Evolutionary conservation across 2,329 filamentous ascomycete genomes (phyloP).

Genomic region (Cytospora piceae): DNA sequence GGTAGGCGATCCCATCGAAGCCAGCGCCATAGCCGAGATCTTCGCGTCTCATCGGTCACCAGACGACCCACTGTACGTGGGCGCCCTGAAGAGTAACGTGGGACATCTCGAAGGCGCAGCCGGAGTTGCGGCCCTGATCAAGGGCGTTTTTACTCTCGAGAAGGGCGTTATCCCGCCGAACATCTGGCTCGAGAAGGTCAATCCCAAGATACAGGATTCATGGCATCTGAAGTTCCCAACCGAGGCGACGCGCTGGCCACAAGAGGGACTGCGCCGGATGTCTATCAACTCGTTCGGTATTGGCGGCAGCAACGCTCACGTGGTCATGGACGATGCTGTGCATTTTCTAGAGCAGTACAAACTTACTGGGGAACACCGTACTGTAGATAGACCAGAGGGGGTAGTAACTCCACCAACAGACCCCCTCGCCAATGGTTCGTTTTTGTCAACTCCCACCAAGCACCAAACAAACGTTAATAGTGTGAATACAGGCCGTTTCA

Average conservation of each 20-base stretch:
- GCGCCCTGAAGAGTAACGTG: slow-evolving; percentile 37
- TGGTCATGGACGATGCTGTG: slow-evolving; percentile 24
- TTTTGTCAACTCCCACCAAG: background rate
- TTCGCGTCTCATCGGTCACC: slow-evolving; percentile 22
- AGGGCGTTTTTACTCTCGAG: slow-evolving; percentile 34
- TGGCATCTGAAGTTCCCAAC: slow-evolving; percentile 32
- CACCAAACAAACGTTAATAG: background rate
- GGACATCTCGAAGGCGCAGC: slow-evolving; percentile 36
- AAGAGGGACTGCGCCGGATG: slow-evolving; percentile 33
- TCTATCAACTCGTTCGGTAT: slow-evolving; percentile 40
- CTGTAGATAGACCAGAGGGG: slow-evolving; percentile 32
- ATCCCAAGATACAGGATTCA: slow-evolving; percentile 33
- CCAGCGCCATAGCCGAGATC: slow-evolving; percentile 51
- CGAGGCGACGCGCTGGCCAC: slow-evolving; percentile 28
- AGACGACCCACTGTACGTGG: slow-evolving; percentile 31
- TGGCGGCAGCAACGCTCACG: slow-evolving; percentile 40
- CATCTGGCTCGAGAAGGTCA: slow-evolving; percentile 32
- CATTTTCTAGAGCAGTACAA: slow-evolving; percentile 21
- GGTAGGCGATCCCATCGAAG: slow-evolving; percentile 46
- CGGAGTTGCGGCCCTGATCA: slow-evolving; percentile 36
- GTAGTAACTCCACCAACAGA: slow-evolving; percentile 11
- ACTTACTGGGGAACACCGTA: slow-evolving; percentile 16
- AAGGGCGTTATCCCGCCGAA: slow-evolving; percentile 35
- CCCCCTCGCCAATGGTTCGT: slow-evolving; percentile 4
- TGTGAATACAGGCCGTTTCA: background rate